These are phyloP conservation scores for Fraxinus velutina DNA, from an alignment of 305 asterid species.

Conservation along the genomic window DNA sequence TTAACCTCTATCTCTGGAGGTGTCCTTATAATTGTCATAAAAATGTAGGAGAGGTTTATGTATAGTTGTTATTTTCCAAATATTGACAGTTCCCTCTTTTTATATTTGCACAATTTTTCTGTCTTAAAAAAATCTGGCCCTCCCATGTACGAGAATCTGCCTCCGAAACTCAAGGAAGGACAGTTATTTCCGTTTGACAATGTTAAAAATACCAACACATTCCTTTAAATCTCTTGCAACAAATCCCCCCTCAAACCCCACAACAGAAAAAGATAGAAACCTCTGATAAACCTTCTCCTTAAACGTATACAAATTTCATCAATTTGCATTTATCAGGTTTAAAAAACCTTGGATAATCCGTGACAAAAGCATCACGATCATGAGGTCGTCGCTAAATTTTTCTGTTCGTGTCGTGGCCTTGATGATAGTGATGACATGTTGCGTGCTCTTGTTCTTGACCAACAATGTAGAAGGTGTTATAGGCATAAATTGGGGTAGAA, in stretches of 20 bases:
- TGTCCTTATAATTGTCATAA: too few species aligned
- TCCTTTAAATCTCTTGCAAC: not conserved
- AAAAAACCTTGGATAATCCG: not conserved
- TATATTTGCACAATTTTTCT: not conserved
- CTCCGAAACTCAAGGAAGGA: not conserved
- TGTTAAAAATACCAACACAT: not conserved
- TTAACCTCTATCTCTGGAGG: too few species aligned
- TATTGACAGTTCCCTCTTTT: too few species aligned
- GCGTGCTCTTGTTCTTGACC: not conserved
- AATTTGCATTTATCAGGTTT: not conserved
- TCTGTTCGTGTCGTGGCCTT: not conserved
- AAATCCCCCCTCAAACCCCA: not conserved
- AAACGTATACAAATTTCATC: not conserved
- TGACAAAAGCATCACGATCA: not conserved
- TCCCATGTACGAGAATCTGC: not conserved
- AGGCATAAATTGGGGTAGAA: conserved; percentile 46
- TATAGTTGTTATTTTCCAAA: too few species aligned
- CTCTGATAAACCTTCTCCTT: not conserved
- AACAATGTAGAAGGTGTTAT: conserved; percentile 18
- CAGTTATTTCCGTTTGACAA: not conserved
- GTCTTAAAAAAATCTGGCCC: not conserved
- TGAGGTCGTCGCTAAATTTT: not conserved
- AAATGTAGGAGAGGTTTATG: too few species aligned
- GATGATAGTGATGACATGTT: not conserved
- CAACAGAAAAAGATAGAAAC: not conserved